These are phyloP conservation scores for Dispira simplex DNA, from an alignment of 192 early-diverging fungal species.

Conservation along the genomic window DNA sequence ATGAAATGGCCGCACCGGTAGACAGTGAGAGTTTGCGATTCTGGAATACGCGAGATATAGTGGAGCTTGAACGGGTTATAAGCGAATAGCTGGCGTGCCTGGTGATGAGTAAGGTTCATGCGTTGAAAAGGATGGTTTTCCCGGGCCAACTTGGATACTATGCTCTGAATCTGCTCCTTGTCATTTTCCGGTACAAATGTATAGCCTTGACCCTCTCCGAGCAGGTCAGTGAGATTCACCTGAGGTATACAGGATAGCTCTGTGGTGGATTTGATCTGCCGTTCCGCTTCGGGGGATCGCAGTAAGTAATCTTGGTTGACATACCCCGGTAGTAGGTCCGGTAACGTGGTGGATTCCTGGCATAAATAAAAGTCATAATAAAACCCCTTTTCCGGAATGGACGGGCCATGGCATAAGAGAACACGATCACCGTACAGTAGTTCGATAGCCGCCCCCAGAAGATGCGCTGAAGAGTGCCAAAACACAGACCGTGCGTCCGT, in stretches of 20 bases:
- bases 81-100: conserved; percentile 45
- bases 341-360: conserved; percentile 14
- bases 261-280: background rate
- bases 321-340: conserved; percentile 10
- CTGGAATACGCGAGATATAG: conserved; percentile 35
- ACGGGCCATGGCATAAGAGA: conserved; percentile 54
- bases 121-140: conserved; percentile 45
- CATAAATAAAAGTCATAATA: conserved; percentile 62
- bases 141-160: conserved; percentile 32
- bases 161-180: conserved; percentile 27
- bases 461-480: conserved; percentile 54
- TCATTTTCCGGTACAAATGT: conserved; percentile 34
- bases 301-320: conserved; percentile 18
- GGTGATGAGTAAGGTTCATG: conserved; percentile 35
- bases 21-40: conserved; percentile 31
- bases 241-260: background rate
- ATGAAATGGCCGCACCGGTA: conserved; percentile 57
- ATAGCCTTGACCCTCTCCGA: conserved; percentile 19
- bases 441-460: conserved; percentile 61
- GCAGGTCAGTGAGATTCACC: conserved; percentile 2
- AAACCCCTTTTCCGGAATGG: conserved; percentile 54
- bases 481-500: background rate
- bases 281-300: background rate
- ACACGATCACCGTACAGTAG: conserved; percentile 45
- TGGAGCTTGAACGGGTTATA: conserved; percentile 64